Base-by-base conservation (phyloP, 306 rosid species). In the Prunus davidiana region DNA sequence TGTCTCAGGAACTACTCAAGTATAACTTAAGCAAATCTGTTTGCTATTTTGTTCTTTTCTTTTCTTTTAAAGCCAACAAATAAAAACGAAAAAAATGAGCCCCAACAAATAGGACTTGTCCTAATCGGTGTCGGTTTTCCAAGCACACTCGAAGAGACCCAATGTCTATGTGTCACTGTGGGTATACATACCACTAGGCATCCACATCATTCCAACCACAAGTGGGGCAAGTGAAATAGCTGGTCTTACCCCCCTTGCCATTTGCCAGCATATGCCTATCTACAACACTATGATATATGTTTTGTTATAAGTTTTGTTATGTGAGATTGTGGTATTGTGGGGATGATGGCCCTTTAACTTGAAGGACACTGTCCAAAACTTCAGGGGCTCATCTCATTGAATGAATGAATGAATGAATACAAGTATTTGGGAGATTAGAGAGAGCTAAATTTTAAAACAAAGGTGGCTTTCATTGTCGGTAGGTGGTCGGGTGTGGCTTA, bases 401-500 rank as follows among this genome's bases (percentile, higher is more conserved):
- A 16, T 3, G 16, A 3, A 52, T 13, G 16, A 3, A 52, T 13
- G 52, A 47, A 47, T 10, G 16, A 38, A 38, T 38, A 38, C 43
- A 3, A 52, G 9, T 52, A 18, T 15, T 52, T 52, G 28, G 27
- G 25, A 56, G 27, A 56, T 9, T 52, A 1, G n/a, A 56, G 43
- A 38, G 43, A 7, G 43, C 43, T 6, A 38, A 38, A 38, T 38
- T 7, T 38, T 38, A 20, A 24, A 16, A 64, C 73, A 70, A 54
- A 4, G 50, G 79, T 80, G 81, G 64, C 85, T 84, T 84, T 82
- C 91, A 70, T 12, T 89, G 93, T 87, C 88, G 84, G 87, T 84
- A 4, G 79, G 81, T 82, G 86, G 86, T 87, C 82, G 82, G 87
- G 57, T 71, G 61, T 72, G 75, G 71, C 38, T 69, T 50, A 60